These are phyloP conservation scores for Udeniomyces megalosporus DNA, from an alignment of 768 basidiomycete genomes.

Conservation along the genomic window DNA sequence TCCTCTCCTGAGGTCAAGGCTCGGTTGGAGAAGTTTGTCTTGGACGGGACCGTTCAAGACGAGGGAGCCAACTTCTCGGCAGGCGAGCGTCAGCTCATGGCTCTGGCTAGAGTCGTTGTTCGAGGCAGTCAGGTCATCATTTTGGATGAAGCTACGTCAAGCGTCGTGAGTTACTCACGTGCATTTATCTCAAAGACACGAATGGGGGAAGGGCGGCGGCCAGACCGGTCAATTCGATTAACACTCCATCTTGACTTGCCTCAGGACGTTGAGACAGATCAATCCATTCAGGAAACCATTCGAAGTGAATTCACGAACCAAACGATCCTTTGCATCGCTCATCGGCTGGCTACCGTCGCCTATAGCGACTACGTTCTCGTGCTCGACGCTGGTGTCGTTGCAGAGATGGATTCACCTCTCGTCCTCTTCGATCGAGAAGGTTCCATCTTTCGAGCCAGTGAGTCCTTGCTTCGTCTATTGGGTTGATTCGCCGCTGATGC, in stretches of 20 bases:
- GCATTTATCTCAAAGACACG: no score
- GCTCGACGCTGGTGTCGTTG: conserved; percentile 8
- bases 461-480: not conserved
- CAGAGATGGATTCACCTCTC: conserved; percentile 6
- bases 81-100: conserved; percentile 13
- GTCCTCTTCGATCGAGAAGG: conserved; percentile 5
- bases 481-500: not conserved
- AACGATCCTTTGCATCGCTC: conserved; percentile 75
- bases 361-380: conserved; percentile 6
- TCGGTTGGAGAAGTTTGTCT: conserved; percentile 8
- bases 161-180: no score
- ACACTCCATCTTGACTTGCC: no score
- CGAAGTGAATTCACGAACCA: conserved; percentile 66
- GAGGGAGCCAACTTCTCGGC: conserved; percentile 13
- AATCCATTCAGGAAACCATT: conserved; percentile 78
- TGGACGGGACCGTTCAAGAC: conserved; percentile 12
- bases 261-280: conserved; percentile 42
- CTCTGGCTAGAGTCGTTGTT: conserved; percentile 37
- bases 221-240: no score
- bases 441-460: conserved; percentile 7
- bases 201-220: no score
- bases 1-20: conserved; percentile 1
- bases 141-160: conserved; percentile 83
- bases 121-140: conserved; percentile 54
- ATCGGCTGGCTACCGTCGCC: conserved; percentile 33